These are phyloP conservation scores for Exobasidium rhododendri DNA, from an alignment of 1,284 basidiomycete species.

Conservation along the genomic window DNA sequence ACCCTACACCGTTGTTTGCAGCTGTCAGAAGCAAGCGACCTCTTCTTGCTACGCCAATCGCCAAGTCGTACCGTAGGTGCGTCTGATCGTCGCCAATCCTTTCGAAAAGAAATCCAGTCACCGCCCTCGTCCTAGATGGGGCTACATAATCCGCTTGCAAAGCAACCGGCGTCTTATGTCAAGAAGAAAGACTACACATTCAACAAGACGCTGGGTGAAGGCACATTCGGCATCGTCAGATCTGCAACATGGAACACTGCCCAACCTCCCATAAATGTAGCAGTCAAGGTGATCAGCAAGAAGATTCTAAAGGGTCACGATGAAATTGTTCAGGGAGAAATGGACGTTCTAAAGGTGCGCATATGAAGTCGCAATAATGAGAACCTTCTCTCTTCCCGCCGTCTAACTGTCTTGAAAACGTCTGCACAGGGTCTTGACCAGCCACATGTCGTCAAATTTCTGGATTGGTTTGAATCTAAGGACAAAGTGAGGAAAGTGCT, in stretches of 20 bases:
- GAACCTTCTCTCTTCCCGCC: not conserved
- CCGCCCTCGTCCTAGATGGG: no score
- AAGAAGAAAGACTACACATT: conserved; percentile 55
- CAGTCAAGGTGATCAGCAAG: conserved; percentile 53
- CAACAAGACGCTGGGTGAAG: conserved; percentile 50
- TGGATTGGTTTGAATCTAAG: conserved; percentile 55
- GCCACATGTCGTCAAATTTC: conserved; percentile 61
- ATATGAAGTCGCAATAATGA: not conserved
- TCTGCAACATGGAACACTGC: conserved; percentile 35
- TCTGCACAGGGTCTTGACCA: conserved; percentile 37
- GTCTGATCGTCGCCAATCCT: no score
- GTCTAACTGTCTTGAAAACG: not conserved
- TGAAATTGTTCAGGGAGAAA: conserved; percentile 50
- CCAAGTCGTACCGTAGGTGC: no score
- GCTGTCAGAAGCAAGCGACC: no score
- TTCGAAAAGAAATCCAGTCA: no score
- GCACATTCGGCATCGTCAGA: conserved; percentile 50
- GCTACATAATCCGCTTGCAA: conserved; percentile 36
- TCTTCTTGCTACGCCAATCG: no score
- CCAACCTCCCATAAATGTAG: conserved; percentile 43
- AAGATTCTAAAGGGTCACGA: conserved; percentile 47
- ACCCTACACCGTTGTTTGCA: no score
- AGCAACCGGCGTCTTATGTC: conserved; percentile 40
- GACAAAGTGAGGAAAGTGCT: conserved; percentile 25
- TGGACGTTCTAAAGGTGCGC: conserved; percentile 45